phyloP scores from a whole-genome alignment of 2,329 filamentous ascomycete species.

The Fusarium sp. region DNA sequence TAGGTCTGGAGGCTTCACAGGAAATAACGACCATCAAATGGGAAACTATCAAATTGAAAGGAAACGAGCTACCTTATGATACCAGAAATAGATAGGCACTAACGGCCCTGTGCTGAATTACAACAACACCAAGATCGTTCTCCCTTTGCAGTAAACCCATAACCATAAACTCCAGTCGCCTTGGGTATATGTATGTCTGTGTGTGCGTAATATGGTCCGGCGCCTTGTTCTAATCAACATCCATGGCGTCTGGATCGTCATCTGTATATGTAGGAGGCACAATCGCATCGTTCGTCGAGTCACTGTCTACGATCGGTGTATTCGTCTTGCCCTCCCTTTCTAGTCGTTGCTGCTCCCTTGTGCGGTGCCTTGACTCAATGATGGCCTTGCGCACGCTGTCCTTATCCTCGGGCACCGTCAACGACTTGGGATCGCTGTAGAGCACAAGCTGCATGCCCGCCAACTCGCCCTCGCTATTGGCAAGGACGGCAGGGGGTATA shows the following conservation, averaged over 20 bases:
- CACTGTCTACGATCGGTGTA: conserved; percentile 9
- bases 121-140: background rate
- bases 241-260: conserved; percentile 70
- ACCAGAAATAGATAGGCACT: conserved; percentile 13
- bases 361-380: conserved; percentile 75
- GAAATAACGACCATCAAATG: conserved; percentile 5
- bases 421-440: conserved; percentile 78
- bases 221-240: conserved; percentile 59
- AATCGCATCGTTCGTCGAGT: conserved; percentile 15
- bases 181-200: conserved; percentile 36
- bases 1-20: conserved; percentile 1
- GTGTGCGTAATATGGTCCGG: conserved; percentile 7
- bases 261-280: conserved; percentile 33
- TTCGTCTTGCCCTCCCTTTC: conserved; percentile 46
- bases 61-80: conserved; percentile 29
- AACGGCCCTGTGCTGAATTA: background rate
- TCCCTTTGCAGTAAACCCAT: conserved; percentile 6
- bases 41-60: conserved; percentile 28
- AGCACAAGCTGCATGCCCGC: conserved; percentile 79
- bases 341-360: conserved; percentile 64
- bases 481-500: conserved; percentile 69
- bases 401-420: conserved; percentile 76
- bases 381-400: conserved; percentile 85
- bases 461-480: conserved; percentile 62
- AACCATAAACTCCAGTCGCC: conserved; percentile 40